Evolutionary conservation across 176 grass and related monocot genomes (phyloP).

Genomic region (Phoenix roebelenii): DNA sequence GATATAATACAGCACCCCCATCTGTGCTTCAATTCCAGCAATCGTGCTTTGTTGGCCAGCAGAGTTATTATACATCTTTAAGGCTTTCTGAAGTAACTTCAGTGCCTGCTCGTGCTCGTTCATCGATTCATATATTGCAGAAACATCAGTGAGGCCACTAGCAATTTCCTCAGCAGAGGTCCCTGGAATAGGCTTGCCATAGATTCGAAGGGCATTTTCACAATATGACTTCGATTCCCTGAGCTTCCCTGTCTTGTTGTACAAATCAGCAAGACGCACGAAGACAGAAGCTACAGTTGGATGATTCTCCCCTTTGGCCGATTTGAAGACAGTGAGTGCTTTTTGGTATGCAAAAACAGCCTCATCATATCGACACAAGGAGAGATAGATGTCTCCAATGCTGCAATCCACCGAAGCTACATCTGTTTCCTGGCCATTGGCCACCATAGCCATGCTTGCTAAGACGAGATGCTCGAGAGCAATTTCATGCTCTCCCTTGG

Average conservation of each 20-base stretch:
- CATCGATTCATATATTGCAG: conserved; percentile 94
- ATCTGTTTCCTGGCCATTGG: conserved; percentile 86
- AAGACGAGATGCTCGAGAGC: conserved; percentile 86
- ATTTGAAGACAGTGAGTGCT: conserved; percentile 82
- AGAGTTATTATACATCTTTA: conserved; percentile 79
- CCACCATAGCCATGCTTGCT: conserved; percentile 81
- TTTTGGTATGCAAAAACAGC: conserved; percentile 86
- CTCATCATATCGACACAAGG: conserved; percentile 77
- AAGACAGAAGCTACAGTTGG: conserved; percentile 85
- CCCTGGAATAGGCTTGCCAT: conserved; percentile 80
- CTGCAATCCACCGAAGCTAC: conserved; percentile 88
- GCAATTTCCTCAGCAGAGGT: conserved; percentile 89
- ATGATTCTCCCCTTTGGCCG: conserved; percentile 94
- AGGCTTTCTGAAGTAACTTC: conserved; percentile 87
- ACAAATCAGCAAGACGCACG: conserved; percentile 82
- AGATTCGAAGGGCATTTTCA: conserved; percentile 92
- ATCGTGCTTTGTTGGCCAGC: conserved; percentile 82
- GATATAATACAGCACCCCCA: conserved; percentile 90
- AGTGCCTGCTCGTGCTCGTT: conserved; percentile 91
- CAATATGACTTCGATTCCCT: conserved; percentile 90
- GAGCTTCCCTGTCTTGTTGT: conserved; percentile 85
- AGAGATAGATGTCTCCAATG: conserved; percentile 93
- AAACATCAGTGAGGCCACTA: conserved; percentile 74
- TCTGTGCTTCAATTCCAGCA: conserved; percentile 91
- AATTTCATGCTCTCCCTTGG: conserved; percentile 75